Base-by-base conservation (phyloP, 2,329 filamentous ascomycete genomes). In the Hypoxylon sp. region DNA sequence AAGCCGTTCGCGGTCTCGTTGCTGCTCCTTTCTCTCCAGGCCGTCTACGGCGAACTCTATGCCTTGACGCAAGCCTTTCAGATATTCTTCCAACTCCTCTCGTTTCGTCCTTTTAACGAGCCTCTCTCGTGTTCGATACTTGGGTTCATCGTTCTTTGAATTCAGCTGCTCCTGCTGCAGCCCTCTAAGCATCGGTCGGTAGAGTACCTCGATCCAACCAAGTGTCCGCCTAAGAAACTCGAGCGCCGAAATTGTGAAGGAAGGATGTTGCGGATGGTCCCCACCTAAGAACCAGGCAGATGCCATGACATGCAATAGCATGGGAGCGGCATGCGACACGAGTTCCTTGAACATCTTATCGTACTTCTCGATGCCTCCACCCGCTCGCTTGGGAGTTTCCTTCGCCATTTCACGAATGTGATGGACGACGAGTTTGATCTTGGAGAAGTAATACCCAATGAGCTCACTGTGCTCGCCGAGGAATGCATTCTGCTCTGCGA, bases 241-340 rank as follows among this genome's bases (percentile, higher is more conserved):
- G 17, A 67, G 40, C 1, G 60, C 59, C 38, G 55, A 58, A 38
- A 45, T 47, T 11, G 69, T 72, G 20, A 73, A 71, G 18, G 35
- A 54, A 13, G 66, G 23, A n/a, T 37, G 24, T 4, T 6, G 6
- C 62, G 64, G 55, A 42, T 47, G 27, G n/a, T 51, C 15, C 6
- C 68, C 67, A 21, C 69, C 70, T 18, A 72, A 40, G 9, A 26
- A 42, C 70, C 70, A 72, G n/a, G 55, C 60, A 21, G 53, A 64
- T 10, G 51, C 65, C 11, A 72, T 43, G 35, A 69, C 53, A 24
- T 66, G 67, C 26, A 67, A 43, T 6, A 71, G 23, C 60, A 64
- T 67, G 27, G 70, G 70, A 8, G 72, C 65, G 7, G 68, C 60
- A 41, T 63, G 53, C 3, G 50, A 47, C 6, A 65, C 35, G 27